Base-by-base conservation (phyloP, 2,329 filamentous ascomycete genomes). In the Byssochlamys sp. region DNA sequence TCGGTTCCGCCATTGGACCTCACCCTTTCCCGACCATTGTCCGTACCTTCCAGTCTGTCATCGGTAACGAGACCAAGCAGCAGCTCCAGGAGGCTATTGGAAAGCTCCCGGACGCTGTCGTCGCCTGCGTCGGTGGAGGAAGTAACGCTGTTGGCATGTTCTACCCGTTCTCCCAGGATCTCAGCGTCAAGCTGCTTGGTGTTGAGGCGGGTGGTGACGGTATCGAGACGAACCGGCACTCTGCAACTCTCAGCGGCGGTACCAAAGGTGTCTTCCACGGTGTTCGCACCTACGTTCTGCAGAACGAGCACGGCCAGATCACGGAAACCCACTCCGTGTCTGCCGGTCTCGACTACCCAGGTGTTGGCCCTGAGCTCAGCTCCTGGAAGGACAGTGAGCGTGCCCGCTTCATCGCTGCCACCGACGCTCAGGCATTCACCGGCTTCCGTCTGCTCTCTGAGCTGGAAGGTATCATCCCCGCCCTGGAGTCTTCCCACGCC, bases 11-110 rank as follows among this genome's bases (percentile, higher is more conserved):
- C 51, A 99, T 99, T 66, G 94, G 94, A 0, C 94, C 94, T 53
- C 94, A 99, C 73, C 94, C 94, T 10, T 97, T 96, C 86, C 94
- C 94, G 1, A 95, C 90, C 55, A 97, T 97, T 61, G 94, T 97
- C 55, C 87, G 94, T 60, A 96, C 92, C 0, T 96, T 99, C 85
- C 94, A 97, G 77, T 94, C 88, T 4, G 88, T 99, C 61, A 99
- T 99, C 64, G 94, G 94, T 57, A 84, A 88, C 65, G 94, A 99
- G 80, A 96, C 94, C 51, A 96, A 94, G 79, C 77, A 86, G 66
- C 92, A 97, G 77, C 91, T 99, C 87, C 79, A 84, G 61, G 85
- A 87, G 70, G 85, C 89, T 73, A 85, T 87, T 53, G 90, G 90
- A 63, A 92, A 94, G 76, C 84, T 99, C 1, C 94, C 94, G 3